phyloP scores from a whole-genome alignment of 2,329 filamentous ascomycete species.

The Paraconiothyrium sp. region DNA sequence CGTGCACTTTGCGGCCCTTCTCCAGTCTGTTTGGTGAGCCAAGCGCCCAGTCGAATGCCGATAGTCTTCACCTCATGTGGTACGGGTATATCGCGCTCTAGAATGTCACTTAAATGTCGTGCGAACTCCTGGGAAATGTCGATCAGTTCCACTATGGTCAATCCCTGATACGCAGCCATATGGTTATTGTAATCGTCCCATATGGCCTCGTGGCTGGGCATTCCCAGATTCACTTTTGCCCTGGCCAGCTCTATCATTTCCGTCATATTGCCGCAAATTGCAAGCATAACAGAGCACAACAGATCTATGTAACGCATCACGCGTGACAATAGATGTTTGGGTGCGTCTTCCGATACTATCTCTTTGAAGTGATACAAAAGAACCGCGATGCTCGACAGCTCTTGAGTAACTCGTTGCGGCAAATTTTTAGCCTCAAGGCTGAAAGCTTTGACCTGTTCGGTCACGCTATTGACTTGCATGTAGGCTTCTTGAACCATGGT shows the following conservation, averaged over 20 bases:
- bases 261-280: constrained; percentile 31
- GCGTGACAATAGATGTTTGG: constrained; percentile 17
- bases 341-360: constrained; percentile 18
- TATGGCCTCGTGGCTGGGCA: constrained; percentile 22
- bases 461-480: constrained; percentile 28
- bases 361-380: constrained; percentile 27
- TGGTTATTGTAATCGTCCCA: constrained; percentile 40
- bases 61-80: constrained; percentile 32
- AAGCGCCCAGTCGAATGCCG: constrained; percentile 31
- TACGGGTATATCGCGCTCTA: constrained; percentile 22
- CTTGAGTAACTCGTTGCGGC: constrained; percentile 21
- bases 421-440: constrained; percentile 12
- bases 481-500: constrained; percentile 31
- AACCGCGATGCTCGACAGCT: constrained; percentile 28
- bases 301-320: constrained; percentile 31
- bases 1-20: constrained; percentile 25
- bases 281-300: constrained; percentile 35
- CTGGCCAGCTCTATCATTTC: constrained; percentile 36
- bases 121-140: constrained; percentile 36
- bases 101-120: constrained; percentile 28
- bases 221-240: constrained; percentile 20
- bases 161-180: constrained; percentile 27
- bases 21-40: constrained; percentile 29
- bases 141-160: constrained; percentile 30
- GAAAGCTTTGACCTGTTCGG: constrained; percentile 13